Conservation (phyloP, 768 basidiomycete species). For the Suillus occidentalis region DNA sequence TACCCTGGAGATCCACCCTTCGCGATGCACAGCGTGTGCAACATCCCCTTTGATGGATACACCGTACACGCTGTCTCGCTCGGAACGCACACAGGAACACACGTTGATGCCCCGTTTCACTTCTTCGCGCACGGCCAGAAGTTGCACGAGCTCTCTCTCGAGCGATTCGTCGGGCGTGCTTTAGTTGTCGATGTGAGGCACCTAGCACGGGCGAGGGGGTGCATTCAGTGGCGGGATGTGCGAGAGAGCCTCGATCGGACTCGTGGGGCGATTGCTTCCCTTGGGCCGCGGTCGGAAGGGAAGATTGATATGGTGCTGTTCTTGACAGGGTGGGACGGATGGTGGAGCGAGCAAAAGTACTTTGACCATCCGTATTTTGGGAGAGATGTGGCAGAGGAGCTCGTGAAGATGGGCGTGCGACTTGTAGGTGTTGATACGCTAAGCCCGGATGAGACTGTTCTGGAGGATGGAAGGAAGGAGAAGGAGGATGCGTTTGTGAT, state of each 20-base stretch:
- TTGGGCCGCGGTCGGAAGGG: conserved; percentile 26
- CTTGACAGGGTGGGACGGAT: conserved; percentile 66
- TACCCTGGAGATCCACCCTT: conserved; percentile 31
- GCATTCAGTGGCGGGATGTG: conserved; percentile 52
- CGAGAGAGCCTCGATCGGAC: not conserved
- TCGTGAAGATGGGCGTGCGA: conserved; percentile 52
- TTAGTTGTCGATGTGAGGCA: conserved; percentile 54
- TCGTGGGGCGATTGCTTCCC: conserved; percentile 9
- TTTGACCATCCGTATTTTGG: conserved; percentile 66
- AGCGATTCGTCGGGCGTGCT: conserved; percentile 53
- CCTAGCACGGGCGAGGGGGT: conserved; percentile 39
- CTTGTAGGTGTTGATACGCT: conserved; percentile 65
- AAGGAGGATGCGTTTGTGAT: conserved; percentile 41
- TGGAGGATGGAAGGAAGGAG: conserved; percentile 9
- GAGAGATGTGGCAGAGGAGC: conserved; percentile 47
- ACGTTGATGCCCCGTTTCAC: conserved; percentile 78
- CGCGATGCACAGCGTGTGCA: conserved; percentile 22
- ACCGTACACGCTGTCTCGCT: conserved; percentile 43
- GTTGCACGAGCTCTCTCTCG: conserved; percentile 58
- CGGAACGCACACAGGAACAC: conserved; percentile 75
- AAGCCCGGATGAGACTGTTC: conserved; percentile 63
- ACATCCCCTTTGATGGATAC: conserved; percentile 16
- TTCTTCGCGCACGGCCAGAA: conserved; percentile 59
- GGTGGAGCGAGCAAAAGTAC: conserved; percentile 53
- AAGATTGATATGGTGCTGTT: conserved; percentile 49